Evolutionary conservation across 2,329 filamentous ascomycete genomes (phyloP), one percentile per base, ranked within the genome.

Genomic region (Fusarium pseudonygamai): DNA sequence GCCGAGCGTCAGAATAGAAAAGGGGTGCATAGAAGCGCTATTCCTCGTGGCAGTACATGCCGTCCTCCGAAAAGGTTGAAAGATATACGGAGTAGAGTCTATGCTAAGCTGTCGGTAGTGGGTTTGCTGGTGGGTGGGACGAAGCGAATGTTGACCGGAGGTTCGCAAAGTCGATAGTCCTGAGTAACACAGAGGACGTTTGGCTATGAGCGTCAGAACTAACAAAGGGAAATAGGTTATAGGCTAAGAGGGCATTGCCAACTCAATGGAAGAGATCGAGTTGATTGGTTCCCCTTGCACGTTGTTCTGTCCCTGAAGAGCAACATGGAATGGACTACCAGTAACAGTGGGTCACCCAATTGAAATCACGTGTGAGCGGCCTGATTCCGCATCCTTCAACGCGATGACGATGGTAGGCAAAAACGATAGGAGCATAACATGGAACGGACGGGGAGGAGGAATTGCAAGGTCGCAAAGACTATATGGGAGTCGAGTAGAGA

Each of bases 1-100:
- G 86, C 93, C 95, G 86, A 97, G 91, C 80, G 95, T 97, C 84
- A 98, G 90, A 83, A 96, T 87, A 74, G 96, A 98, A 87, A 98
- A 98, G 80, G 95, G 94, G 94, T 98, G 95, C 96, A 98, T 98
- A 88, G 87, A 75, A 89, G 85, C 84, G 83, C 80, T 84, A 82
- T 81, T 80, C 76, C 73, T 73, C 68, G 67, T 76, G 81, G 78
- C 80, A 79, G 82, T 78, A 81, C 86, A 87, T 87, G 82, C 84
- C 84, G 76, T 78, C 68, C 67, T 64, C 60, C 52, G 50, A 50
- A 66, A 52, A 59, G 57, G 52, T 69, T 36, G 53, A 47, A 64
- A 64, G 57, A 49, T 66, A 69, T 67, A 37, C 36, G 36, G 36
- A 37, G 36, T 37, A 63, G 63, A 60, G 61, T 60, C 64, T 66